Percentiles rank a stretch among this genome's conserved stretches.
These are phyloP conservation scores for Macrophomina phaseolina DNA, from an alignment of 2,329 filamentous ascomycete genomes.

Conservation along the genomic window DNA sequence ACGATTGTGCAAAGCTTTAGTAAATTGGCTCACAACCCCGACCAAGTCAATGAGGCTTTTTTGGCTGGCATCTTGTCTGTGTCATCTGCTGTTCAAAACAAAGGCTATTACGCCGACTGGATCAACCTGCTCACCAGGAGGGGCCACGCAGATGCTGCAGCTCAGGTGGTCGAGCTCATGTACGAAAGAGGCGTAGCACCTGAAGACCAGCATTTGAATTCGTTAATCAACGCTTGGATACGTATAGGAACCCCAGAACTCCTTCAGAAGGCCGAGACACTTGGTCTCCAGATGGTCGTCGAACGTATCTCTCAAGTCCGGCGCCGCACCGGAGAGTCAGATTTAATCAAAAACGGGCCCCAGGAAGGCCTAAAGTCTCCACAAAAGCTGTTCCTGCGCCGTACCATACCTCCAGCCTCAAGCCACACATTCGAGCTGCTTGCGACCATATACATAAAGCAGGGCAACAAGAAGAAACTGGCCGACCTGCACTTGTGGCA, in stretches of 20 bases:
- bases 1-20: conserved; percentile 8
- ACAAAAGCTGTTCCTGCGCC: not conserved
- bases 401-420: conserved; percentile 37
- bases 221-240: conserved; percentile 76
- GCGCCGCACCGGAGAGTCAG: not conserved
- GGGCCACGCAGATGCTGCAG: conserved; percentile 65
- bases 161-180: conserved; percentile 77
- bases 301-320: not conserved
- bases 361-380: not conserved
- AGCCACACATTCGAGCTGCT: conserved; percentile 40
- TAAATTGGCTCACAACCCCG: conserved; percentile 34
- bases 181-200: conserved; percentile 69
- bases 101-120: conserved; percentile 88
- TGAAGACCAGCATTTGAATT: conserved; percentile 78
- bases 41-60: conserved; percentile 55
- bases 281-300: conserved; percentile 45
- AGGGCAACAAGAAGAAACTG: conserved; percentile 42
- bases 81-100: conserved; percentile 63
- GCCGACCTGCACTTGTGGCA: conserved; percentile 40
- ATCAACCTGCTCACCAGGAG: conserved; percentile 80
- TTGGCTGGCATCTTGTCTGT: conserved; percentile 58
- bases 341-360: not conserved
- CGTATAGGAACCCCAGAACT: conserved; percentile 47
- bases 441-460: conserved; percentile 39
- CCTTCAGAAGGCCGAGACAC: conserved; percentile 41